Conservation (phyloP, 176 grass and related monocot species). For the Rhynchospora tenuis region DNA sequence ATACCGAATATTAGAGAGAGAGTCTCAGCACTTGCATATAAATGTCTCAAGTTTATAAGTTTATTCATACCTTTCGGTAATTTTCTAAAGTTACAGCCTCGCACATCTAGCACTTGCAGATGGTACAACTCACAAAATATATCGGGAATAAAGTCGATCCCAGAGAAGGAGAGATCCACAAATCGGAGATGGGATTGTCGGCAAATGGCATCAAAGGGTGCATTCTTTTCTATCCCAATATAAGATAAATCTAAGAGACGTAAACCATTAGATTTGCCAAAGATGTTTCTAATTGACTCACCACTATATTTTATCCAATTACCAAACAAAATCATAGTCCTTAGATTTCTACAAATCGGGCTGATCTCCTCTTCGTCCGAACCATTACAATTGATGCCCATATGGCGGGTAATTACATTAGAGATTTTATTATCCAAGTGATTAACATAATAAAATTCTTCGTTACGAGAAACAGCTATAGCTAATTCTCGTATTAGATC, state of each 20-base stretch:
- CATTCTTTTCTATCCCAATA: neutral
- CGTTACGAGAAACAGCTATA: neutral
- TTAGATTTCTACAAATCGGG: neutral
- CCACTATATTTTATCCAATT: neutral
- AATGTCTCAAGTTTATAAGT: conserved; percentile 17
- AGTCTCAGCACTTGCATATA: neutral
- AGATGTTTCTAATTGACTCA: conserved; percentile 16
- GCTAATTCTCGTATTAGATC: conserved; percentile 34
- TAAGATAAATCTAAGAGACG: conserved; percentile 28
- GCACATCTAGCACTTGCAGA: conserved; percentile 23
- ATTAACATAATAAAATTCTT: conserved; percentile 16
- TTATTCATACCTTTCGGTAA: conserved; percentile 13
- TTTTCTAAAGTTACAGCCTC: neutral
- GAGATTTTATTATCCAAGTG: neutral
- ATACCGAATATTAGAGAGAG: conserved; percentile 11
- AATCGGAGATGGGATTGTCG: conserved; percentile 16
- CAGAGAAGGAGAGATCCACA: conserved; percentile 8
- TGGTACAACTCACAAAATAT: conserved; percentile 13
- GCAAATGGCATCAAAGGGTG: neutral
- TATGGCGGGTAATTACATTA: conserved; percentile 3
- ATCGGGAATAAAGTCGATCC: conserved; percentile 1
- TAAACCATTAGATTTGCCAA: conserved; percentile 9
- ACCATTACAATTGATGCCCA: conserved; percentile 16
- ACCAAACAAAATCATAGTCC: conserved; percentile 35
- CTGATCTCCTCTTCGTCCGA: neutral